Evolutionary conservation across 192 early-diverging fungal genomes (phyloP).

Genomic region (Entomortierella beljakovae): DNA sequence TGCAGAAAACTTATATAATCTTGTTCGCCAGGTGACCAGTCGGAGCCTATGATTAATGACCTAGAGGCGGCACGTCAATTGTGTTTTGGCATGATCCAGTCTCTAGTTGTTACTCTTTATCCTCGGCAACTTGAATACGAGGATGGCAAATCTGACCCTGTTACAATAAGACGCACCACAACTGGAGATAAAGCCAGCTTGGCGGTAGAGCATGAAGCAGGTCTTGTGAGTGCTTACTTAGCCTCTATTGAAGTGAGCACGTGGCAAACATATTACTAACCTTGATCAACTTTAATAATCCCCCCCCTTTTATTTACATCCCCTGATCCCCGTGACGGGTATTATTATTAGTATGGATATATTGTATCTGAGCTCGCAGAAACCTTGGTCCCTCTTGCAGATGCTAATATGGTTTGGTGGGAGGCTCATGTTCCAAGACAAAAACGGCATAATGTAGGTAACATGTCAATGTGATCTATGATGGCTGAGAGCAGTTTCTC

Average conservation of each 20-base stretch:
- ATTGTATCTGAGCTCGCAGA: constrained; percentile 47
- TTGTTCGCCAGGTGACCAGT: no score
- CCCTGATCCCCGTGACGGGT: constrained; percentile 3
- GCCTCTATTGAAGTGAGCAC: background rate
- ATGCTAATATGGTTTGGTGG: constrained; percentile 47
- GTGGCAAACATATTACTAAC: constrained; percentile 8
- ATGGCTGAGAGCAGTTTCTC: background rate
- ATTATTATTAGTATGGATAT: constrained; percentile 38
- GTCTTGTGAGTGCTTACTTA: constrained; percentile 20
- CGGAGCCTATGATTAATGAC: background rate
- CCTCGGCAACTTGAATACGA: constrained; percentile 48
- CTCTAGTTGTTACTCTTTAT: constrained; percentile 43
- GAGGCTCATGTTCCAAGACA: constrained; percentile 45
- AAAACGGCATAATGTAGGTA: constrained; percentile 28
- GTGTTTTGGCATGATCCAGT: constrained; percentile 56
- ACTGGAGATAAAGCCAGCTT: constrained; percentile 40
- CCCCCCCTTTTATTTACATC: constrained; percentile 6
- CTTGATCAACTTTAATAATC: background rate
- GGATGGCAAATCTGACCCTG: constrained; percentile 42
- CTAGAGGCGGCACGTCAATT: constrained; percentile 16
- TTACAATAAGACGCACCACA: constrained; percentile 25
- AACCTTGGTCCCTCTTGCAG: constrained; percentile 35
- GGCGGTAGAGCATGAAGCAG: constrained; percentile 37
- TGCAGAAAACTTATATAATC: no score
- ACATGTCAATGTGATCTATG: background rate